Evolutionary conservation across 352 stramenopile genomes (phyloP).

Genomic region (Globisporangium splendens): DNA sequence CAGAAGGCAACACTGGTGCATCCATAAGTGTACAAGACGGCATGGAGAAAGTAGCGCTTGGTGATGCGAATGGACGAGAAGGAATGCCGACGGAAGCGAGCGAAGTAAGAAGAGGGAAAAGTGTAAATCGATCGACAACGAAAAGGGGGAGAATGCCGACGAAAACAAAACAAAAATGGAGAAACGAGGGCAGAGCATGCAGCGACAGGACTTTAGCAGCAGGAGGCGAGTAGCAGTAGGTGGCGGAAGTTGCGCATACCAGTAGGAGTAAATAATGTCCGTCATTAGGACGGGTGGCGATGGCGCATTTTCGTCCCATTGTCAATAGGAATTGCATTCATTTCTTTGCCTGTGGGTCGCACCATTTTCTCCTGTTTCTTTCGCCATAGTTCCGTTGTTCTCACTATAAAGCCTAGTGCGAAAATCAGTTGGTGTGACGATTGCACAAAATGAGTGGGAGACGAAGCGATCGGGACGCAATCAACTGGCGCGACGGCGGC

Average conservation of each 20-base stretch:
- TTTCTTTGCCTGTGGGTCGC: too few relatives aligned
- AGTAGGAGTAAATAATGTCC: background rate
- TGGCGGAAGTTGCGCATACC: background rate
- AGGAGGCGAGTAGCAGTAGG: background rate
- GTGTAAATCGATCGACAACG: constrained; percentile 1
- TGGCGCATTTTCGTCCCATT: background rate
- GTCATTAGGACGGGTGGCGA: background rate
- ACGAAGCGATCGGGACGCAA: background rate
- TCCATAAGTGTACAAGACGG: constrained; percentile 20
- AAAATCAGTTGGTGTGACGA: too few relatives aligned
- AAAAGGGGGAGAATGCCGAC: background rate
- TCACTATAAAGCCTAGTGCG: too few relatives aligned
- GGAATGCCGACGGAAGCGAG: background rate
- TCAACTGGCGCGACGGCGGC: constrained; percentile 6
- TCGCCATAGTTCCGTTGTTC: too few relatives aligned
- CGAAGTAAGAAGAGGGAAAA: background rate
- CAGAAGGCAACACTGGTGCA: constrained; percentile 30
- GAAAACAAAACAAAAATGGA: background rate
- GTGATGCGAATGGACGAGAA: background rate
- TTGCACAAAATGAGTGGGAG: background rate
- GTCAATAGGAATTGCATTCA: too few relatives aligned
- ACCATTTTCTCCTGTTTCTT: too few relatives aligned
- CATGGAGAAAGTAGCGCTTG: too few relatives aligned
- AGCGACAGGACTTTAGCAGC: background rate
- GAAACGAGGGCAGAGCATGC: background rate